Conservation (phyloP, 495 filamentous ascomycete species). For the Penicillium goetzii region DNA sequence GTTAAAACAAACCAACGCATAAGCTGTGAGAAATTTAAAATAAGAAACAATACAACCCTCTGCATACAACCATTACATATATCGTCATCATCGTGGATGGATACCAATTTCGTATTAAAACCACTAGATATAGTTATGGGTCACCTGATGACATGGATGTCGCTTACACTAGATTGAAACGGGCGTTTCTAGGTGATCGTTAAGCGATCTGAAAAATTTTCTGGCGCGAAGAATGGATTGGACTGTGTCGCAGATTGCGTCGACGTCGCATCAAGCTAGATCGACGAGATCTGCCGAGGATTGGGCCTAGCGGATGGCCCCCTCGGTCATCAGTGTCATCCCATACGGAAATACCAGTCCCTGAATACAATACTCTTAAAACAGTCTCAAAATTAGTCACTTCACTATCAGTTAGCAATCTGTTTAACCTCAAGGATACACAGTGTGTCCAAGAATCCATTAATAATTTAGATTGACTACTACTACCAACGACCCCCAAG, state of each 20-base stretch:
- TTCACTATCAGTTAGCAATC: not conserved
- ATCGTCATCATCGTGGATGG: not conserved
- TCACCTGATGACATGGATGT: not conserved
- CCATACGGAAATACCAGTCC: not conserved
- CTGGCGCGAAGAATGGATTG: not conserved
- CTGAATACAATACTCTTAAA: not conserved
- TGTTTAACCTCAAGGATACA: no score
- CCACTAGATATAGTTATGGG: not conserved
- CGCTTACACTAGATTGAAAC: not conserved
- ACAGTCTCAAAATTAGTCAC: not conserved
- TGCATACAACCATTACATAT: not conserved
- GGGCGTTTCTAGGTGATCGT: not conserved
- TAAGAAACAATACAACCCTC: not conserved
- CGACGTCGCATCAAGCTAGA: constrained; percentile 25
- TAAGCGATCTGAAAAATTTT: constrained; percentile 1
- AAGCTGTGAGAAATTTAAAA: not conserved
- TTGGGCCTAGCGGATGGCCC: constrained; percentile 1
- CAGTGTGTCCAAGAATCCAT: no score
- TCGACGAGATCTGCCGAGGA: constrained; percentile 23
- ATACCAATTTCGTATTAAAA: not conserved
- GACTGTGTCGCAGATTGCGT: constrained; percentile 4
- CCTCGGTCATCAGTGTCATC: not conserved
- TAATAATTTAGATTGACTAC: not conserved
- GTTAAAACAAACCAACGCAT: constrained; percentile 3
- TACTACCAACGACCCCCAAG: not conserved